A percentile compares a stretch with the other conserved stretches of the same genome.
These are phyloP conservation scores for Ceratobasidium sp. DNA, from an alignment of 1,284 basidiomycete species.

Conservation along the genomic window DNA sequence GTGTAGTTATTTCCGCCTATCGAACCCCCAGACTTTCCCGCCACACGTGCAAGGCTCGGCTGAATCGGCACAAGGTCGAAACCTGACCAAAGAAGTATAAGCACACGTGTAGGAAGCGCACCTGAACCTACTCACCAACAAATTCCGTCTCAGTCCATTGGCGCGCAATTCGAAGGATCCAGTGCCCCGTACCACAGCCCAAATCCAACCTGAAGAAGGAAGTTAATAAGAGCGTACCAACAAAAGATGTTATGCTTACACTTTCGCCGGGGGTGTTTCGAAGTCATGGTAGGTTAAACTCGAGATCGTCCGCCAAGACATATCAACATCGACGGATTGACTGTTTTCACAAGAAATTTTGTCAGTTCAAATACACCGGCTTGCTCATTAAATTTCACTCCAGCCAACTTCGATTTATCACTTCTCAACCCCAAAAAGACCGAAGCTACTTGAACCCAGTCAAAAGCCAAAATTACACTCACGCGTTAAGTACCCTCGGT, in stretches of 20 bases:
- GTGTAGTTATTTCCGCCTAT: conserved; percentile 2
- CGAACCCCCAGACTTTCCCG: conserved; percentile 10
- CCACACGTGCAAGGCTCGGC: conserved; percentile 44
- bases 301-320: conserved; percentile 15
- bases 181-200: conserved; percentile 48
- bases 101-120: conserved; percentile 14
- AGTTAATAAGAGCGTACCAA: not conserved
- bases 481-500: conserved; percentile 45
- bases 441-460: not conserved
- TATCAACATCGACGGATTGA: conserved; percentile 42
- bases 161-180: conserved; percentile 46
- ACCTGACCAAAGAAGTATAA: conserved; percentile 32
- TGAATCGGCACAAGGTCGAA: conserved; percentile 49
- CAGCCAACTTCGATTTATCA: not conserved
- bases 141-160: conserved; percentile 47
- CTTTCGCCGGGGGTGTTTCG: conserved; percentile 46
- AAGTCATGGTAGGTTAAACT: conserved; percentile 36
- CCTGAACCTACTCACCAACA: conserved; percentile 43
- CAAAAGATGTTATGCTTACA: conserved; percentile 32
- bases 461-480: conserved; percentile 1
- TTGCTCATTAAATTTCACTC: not conserved
- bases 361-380: conserved; percentile 21
- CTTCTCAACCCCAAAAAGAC: not conserved
- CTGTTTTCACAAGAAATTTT: conserved; percentile 20
- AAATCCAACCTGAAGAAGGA: conserved; percentile 45